phyloP scores from a whole-genome alignment of 352 stramenopile species.

The Phytophthora litchii region DNA sequence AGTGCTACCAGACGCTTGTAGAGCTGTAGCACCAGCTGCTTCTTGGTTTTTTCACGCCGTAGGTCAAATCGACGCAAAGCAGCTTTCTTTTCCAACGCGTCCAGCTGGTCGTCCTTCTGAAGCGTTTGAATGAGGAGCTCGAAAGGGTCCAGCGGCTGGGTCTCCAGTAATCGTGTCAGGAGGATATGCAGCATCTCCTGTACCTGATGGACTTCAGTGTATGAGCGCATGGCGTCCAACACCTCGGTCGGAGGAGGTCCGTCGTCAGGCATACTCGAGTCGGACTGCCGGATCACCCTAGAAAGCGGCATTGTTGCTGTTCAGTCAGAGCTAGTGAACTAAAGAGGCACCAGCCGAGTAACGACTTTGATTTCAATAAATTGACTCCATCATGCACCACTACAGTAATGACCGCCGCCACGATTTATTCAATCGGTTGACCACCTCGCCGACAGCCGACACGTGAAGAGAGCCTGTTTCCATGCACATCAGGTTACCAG shows the following conservation, averaged over 20 bases:
- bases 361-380: conserved; percentile 2
- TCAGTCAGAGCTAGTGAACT: not conserved
- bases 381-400: not conserved
- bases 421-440: conserved; percentile 16
- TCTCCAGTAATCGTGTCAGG: conserved; percentile 59
- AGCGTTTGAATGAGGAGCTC: conserved; percentile 69
- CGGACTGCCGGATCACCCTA: conserved; percentile 40
- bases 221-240: conserved; percentile 62
- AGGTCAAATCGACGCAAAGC: conserved; percentile 59
- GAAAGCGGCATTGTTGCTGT: conserved; percentile 34
- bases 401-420: no score
- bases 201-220: conserved; percentile 63
- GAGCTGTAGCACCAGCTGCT: conserved; percentile 45
- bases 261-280: conserved; percentile 21
- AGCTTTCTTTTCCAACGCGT: conserved; percentile 52
- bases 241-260: conserved; percentile 37
- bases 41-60: conserved; percentile 69
- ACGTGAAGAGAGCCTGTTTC: conserved; percentile 16
- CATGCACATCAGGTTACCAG: not conserved
- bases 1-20: conserved; percentile 64
- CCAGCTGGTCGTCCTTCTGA: conserved; percentile 55
- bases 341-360: conserved; percentile 11
- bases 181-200: conserved; percentile 70
- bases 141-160: conserved; percentile 70
- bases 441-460: conserved; percentile 9